phyloP scores from a whole-genome alignment of 225 moss, liverwort and hornwort genomes.

The Sphagnum tenellum region DNA sequence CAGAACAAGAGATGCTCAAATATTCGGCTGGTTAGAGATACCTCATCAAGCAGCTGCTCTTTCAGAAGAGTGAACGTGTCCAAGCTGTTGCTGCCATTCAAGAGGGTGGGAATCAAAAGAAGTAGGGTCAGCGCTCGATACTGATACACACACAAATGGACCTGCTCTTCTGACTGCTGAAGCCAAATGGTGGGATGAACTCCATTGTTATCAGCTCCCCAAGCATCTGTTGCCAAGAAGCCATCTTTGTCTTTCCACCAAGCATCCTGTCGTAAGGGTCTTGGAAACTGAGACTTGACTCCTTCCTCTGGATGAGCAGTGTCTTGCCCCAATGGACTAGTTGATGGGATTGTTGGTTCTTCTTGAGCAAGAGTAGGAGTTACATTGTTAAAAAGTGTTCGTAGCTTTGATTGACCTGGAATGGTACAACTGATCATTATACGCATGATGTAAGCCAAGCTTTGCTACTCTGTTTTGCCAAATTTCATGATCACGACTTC shows the following conservation, averaged over 20 bases:
- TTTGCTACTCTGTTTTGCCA: no score
- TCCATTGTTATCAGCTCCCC: slow-evolving; percentile 46
- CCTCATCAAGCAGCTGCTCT: slow-evolving; percentile 67
- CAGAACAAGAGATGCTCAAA: no score
- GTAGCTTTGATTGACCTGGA: slow-evolving; percentile 34
- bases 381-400: slow-evolving; percentile 30
- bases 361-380: slow-evolving; percentile 17
- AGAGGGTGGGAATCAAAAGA: slow-evolving; percentile 47
- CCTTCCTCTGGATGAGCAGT: slow-evolving; percentile 16
- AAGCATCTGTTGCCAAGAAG: slow-evolving; percentile 70
- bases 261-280: slow-evolving; percentile 75
- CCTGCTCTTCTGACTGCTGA: slow-evolving; percentile 44
- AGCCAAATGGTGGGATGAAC: slow-evolving; percentile 58
- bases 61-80: slow-evolving; percentile 42
- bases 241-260: slow-evolving; percentile 86
- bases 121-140: slow-evolving; percentile 55
- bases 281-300: slow-evolving; percentile 29
- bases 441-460: no score
- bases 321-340: slow-evolving; percentile 12
- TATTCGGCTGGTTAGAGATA: slow-evolving; percentile 2
- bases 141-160: slow-evolving; percentile 64
- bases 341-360: slow-evolving; percentile 10
- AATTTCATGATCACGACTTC: no score
- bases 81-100: slow-evolving; percentile 27
- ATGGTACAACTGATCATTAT: no score